Conservation (phyloP, 2,329 filamentous ascomycete genomes). For the Gnomoniopsis sp. region DNA sequence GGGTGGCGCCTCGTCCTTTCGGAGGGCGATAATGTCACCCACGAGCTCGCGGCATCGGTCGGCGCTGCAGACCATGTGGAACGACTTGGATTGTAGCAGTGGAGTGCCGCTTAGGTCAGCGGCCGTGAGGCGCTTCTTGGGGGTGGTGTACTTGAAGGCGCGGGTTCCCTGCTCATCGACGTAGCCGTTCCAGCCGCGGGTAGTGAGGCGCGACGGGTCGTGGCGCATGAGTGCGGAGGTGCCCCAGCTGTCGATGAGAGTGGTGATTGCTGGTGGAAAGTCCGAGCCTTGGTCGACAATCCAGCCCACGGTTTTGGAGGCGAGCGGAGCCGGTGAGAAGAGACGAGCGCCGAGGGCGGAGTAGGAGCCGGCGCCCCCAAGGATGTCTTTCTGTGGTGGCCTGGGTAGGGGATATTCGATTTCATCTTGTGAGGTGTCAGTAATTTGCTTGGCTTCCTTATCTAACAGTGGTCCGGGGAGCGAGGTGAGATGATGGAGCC, state of each 20-base stretch:
- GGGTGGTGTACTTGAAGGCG: conserved; percentile 83
- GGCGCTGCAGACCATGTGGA: conserved; percentile 85
- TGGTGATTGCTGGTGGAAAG: conserved; percentile 67
- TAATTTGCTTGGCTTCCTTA: conserved; percentile 11
- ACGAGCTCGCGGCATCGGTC: conserved; percentile 74
- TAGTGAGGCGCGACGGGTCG: conserved; percentile 69
- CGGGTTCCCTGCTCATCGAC: conserved; percentile 63
- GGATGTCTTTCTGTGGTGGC: conserved; percentile 66
- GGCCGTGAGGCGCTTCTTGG: conserved; percentile 77
- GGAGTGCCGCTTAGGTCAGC: conserved; percentile 58
- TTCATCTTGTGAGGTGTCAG: conserved; percentile 56
- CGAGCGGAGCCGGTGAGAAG: conserved; percentile 64
- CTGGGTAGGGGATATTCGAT: conserved; percentile 78
- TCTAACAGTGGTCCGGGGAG: background rate
- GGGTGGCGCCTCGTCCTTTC: conserved; percentile 34
- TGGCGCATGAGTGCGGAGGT: conserved; percentile 70
- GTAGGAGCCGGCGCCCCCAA: conserved; percentile 88
- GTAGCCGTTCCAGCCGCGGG: conserved; percentile 91
- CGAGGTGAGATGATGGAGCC: background rate
- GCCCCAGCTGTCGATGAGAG: conserved; percentile 68
- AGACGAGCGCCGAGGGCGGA: conserved; percentile 85
- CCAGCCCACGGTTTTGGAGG: conserved; percentile 75
- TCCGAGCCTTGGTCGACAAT: conserved; percentile 87
- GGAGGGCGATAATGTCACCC: conserved; percentile 61
- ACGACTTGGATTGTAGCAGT: conserved; percentile 70